Evolutionary conservation across 2,329 filamentous ascomycete species (phyloP).

Genomic region (Aspergillus sp.): DNA sequence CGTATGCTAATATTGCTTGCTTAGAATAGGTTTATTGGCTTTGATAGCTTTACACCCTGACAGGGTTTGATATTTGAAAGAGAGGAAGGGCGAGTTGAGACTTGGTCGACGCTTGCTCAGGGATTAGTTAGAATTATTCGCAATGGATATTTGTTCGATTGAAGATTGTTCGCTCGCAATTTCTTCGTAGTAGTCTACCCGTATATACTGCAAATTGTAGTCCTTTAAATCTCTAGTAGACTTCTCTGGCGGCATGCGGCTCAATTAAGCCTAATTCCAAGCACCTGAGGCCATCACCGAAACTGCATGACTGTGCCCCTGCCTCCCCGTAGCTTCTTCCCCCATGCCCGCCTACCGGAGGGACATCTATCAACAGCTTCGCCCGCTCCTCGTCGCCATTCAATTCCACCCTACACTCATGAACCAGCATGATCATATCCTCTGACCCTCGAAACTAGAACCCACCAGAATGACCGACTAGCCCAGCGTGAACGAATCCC

Average conservation of each 20-base stretch:
- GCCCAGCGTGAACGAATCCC: neutral
- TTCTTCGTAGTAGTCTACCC: neutral
- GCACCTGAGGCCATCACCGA: neutral
- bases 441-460: neutral
- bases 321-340: slow-evolving; percentile 15
- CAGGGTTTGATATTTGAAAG: too few relatives aligned
- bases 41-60: neutral
- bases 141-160: neutral
- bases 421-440: neutral
- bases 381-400: neutral
- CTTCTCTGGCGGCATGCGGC: too few relatives aligned
- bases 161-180: neutral
- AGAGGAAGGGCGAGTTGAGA: neutral
- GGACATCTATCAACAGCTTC: neutral
- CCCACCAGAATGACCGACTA: neutral
- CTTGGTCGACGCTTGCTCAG: too few relatives aligned
- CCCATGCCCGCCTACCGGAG: neutral
- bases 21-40: neutral
- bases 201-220: too few relatives aligned
- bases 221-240: too few relatives aligned
- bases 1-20: slow-evolving; percentile 12
- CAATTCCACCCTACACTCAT: neutral
- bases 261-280: too few relatives aligned
- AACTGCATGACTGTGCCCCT: slow-evolving; percentile 15
- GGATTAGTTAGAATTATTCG: neutral